Conservation (phyloP, 23 red algal genomes). For the Gracilaria vermiculophylla region DNA sequence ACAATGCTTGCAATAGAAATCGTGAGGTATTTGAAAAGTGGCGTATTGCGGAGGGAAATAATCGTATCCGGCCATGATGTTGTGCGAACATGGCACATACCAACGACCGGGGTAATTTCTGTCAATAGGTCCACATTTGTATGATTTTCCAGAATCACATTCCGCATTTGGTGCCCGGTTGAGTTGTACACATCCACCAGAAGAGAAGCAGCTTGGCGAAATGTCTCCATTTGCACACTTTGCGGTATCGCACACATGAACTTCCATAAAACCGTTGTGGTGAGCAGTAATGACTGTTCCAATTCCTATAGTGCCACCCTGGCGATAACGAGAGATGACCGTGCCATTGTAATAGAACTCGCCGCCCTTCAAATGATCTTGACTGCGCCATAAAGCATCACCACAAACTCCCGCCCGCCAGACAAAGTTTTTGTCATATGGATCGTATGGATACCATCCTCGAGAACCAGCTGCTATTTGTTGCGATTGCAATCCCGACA, state of each 20-base stretch:
- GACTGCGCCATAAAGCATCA: slow-evolving; percentile 22
- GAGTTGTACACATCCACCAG: slow-evolving; percentile 37
- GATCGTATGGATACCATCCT: slow-evolving; percentile 44
- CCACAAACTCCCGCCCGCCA: slow-evolving; percentile 46
- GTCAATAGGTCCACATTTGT: slow-evolving; percentile 10
- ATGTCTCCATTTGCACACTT: slow-evolving; percentile 35
- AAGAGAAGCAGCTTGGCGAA: slow-evolving; percentile 1
- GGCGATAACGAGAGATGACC: slow-evolving; percentile 9
- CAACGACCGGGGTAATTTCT: slow-evolving; percentile 36
- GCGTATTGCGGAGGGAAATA: background rate
- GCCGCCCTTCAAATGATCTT: slow-evolving; percentile 39
- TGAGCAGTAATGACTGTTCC: slow-evolving; percentile 35
- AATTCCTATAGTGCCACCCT: slow-evolving; percentile 25
- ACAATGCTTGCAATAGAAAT: slow-evolving; percentile 62
- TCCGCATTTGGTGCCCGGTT: slow-evolving; percentile 32
- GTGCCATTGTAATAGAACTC: slow-evolving; percentile 16
- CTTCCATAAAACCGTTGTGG: slow-evolving; percentile 69
- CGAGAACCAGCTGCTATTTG: background rate
- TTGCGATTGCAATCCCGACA: slow-evolving; percentile 15
- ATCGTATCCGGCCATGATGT: background rate
- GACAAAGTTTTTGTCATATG: slow-evolving; percentile 16
- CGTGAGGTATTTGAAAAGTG: slow-evolving; percentile 14
- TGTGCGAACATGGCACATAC: slow-evolving; percentile 56
- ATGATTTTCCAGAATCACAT: background rate
- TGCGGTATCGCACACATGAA: slow-evolving; percentile 49